Evolutionary conservation across 2,329 filamentous ascomycete species (phyloP), one percentile per base, ranked within the genome.

Genomic region (Claviceps purpurea): DNA sequence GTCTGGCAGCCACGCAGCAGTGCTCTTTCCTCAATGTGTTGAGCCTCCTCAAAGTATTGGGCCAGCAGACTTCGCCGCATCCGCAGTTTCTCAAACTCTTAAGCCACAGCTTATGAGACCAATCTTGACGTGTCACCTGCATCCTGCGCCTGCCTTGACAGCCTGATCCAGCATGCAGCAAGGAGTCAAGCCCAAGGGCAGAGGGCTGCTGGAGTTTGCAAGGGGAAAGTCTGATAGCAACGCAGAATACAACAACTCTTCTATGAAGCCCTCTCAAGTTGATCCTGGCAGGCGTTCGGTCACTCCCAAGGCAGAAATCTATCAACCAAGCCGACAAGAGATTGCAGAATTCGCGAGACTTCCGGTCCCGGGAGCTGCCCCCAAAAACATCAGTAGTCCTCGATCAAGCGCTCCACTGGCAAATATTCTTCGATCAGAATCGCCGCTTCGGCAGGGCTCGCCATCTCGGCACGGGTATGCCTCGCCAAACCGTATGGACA

Each of bases 301-400:
- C 44, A 52, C 56, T 37, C 54, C 54, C n/a, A 56, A 52, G 13
- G 41, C 39, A 4, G 20, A 50, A 43, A 54, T 52, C 40, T 54
- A 54, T 22, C 57, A 52, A 24, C 58, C 57, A n/a, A 57, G 56
- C 30, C 60, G 62, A 20, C 64, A 65, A 37, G 56, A 59, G n/a
- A 53, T 62, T 37, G 61, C 64, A 40, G 64, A 69, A 50, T 60
- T 65, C 44, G 63, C 65, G 46, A 67, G 64, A 53, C 59, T 70
- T 13, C 64, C 64, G n/a, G 52, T 67, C 16, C 68, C 71, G 13
- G 62, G 58, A 34, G 50, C 58, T 26, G 59, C 59, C 38, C 65
- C 38, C 38, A 52, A 38, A 44, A 30, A 34, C 8, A 20, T 47
- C 24, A 48, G 47, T 18, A 54, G 50, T 38, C 53, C 53, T 14